Conservation (phyloP, 2,329 filamentous ascomycete genomes). For the Ophiostoma piceae region DNA sequence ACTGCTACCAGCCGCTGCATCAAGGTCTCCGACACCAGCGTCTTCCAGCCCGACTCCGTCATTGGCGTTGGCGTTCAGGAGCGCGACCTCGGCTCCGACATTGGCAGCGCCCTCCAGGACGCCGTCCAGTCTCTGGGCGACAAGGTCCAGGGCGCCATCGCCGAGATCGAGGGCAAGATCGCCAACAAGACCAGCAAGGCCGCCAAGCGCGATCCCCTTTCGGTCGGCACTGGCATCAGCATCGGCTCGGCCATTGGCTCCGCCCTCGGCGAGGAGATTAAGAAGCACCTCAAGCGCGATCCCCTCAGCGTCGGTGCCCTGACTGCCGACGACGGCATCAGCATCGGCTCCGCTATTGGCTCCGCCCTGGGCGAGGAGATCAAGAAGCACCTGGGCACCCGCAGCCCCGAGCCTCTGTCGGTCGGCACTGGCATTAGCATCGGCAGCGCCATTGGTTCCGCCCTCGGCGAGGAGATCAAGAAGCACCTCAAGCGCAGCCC, state of each 20-base stretch:
- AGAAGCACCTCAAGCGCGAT: background rate
- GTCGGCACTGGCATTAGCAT: background rate
- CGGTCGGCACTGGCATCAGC: background rate
- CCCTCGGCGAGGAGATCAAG: background rate
- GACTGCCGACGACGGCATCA: too few species aligned
- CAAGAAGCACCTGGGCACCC: background rate
- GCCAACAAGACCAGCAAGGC: conserved; percentile 1
- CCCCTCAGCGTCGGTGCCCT: background rate
- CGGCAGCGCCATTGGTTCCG: background rate
- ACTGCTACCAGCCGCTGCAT: background rate
- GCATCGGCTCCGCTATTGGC: background rate
- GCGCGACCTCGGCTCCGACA: background rate
- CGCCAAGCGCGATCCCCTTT: background rate
- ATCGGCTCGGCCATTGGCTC: background rate
- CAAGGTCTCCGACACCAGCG: background rate
- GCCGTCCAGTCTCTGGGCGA: background rate
- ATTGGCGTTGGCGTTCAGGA: background rate
- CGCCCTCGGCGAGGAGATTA: background rate
- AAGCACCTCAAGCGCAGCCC: background rate
- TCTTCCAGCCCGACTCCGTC: background rate
- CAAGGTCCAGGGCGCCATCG: background rate
- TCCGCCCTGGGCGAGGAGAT: background rate
- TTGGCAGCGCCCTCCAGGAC: background rate
- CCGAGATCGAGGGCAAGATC: background rate
- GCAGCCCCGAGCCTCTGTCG: background rate